Conservation (phyloP, 257 asterid species). For the Solanum bukasovii region DNA sequence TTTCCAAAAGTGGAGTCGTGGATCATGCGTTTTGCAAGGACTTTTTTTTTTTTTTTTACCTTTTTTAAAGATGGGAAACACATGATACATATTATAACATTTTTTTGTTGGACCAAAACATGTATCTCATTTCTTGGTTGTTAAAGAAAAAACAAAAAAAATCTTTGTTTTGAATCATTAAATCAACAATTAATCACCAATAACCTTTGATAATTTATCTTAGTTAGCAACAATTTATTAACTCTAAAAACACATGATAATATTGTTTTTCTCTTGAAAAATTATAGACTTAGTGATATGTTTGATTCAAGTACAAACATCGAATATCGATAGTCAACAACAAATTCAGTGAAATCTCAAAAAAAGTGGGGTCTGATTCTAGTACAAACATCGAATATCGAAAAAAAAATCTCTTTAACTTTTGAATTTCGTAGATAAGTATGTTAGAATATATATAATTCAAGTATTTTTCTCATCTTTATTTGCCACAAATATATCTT, state of each 20-base stretch:
- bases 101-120: not conserved
- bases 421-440: not conserved
- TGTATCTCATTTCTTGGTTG: not conserved
- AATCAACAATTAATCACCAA: not conserved
- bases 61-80: not conserved
- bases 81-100: not conserved
- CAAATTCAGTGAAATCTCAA: not conserved
- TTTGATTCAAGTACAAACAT: too few species aligned
- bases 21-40: not conserved
- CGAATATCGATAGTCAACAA: too few species aligned
- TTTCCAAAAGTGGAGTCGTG: not conserved
- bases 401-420: not conserved
- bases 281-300: not conserved
- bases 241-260: not conserved
- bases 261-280: not conserved
- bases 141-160: not conserved
- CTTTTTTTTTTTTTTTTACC: rapidly evolving
- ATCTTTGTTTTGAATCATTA: not conserved
- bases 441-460: not conserved
- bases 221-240: not conserved
- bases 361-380: too few species aligned
- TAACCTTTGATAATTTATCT: not conserved
- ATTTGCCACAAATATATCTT: not conserved
- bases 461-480: not conserved
- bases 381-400: not conserved